A percentile compares a stretch with the other conserved stretches of the same genome.
phyloP scores from a whole-genome alignment of 2,329 filamentous ascomycete species.

The Cryphonectria naterciae region DNA sequence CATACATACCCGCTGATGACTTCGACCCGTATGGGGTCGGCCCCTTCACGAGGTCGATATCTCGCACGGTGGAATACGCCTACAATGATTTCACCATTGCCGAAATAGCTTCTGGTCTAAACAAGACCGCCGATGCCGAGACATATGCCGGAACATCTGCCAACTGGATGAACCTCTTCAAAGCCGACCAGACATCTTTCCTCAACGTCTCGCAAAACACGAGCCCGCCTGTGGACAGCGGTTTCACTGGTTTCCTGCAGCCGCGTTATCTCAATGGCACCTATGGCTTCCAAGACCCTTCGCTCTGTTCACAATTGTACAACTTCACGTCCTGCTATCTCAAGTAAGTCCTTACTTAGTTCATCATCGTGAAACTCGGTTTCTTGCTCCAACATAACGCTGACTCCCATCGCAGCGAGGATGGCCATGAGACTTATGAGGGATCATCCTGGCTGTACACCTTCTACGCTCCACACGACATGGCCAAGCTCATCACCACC shows the following conservation, averaged over 20 bases:
- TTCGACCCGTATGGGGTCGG: conserved; percentile 64
- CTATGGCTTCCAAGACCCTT: conserved; percentile 69
- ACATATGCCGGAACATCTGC: conserved; percentile 60
- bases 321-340: conserved; percentile 36
- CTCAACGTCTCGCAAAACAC: conserved; percentile 34
- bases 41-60: conserved; percentile 68
- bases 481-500: conserved; percentile 49
- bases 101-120: conserved; percentile 59
- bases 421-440: conserved; percentile 70
- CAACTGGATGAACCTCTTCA: conserved; percentile 70
- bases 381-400: not conserved
- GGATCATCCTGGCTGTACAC: conserved; percentile 71
- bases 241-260: conserved; percentile 69
- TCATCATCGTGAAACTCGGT: not conserved
- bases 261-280: conserved; percentile 66
- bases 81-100: conserved; percentile 73
- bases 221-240: conserved; percentile 49
- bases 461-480: conserved; percentile 56
- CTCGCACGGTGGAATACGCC: conserved; percentile 72
- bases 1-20: conserved; percentile 70
- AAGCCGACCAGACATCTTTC: conserved; percentile 56
- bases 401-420: conserved; percentile 1
- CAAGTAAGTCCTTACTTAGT: conserved; percentile 16
- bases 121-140: conserved; percentile 55
- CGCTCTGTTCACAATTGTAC: conserved; percentile 59